Conservation (phyloP, 108 stramenopile genomes). For the Skeletonema marinoi region DNA sequence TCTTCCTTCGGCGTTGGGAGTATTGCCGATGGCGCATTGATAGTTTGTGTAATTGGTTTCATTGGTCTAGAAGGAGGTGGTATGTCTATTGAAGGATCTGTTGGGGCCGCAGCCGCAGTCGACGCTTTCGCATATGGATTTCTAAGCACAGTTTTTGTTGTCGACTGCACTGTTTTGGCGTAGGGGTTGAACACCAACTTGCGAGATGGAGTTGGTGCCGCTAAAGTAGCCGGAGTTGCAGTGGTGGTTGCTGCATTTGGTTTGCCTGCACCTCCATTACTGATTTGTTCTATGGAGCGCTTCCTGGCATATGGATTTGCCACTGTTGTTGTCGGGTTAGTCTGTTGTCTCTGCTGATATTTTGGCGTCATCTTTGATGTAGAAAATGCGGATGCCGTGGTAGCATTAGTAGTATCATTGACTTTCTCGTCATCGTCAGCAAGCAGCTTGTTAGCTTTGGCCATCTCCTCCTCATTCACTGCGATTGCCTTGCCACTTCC, state of each 20-base stretch:
- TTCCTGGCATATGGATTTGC: conserved; percentile 22
- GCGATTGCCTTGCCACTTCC: conserved; percentile 9
- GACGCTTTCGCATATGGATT: conserved; percentile 20
- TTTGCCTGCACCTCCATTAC: neutral
- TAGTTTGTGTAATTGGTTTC: neutral
- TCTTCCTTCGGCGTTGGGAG: neutral
- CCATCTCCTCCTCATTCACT: conserved; percentile 2
- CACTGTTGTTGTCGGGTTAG: neutral
- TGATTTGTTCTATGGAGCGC: conserved; percentile 24
- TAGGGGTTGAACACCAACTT: conserved; percentile 40
- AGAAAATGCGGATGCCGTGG: neutral
- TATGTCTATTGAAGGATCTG: neutral
- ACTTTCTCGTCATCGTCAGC: neutral
- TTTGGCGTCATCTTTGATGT: neutral
- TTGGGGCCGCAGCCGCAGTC: neutral
- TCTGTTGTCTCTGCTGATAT: neutral
- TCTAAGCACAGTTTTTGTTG: neutral
- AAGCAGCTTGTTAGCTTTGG: conserved; percentile 1
- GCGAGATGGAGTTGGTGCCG: neutral
- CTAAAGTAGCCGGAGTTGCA: neutral
- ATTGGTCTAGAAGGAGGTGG: neutral
- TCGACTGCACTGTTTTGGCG: conserved; percentile 9
- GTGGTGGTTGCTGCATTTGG: neutral
- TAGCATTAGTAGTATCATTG: neutral
- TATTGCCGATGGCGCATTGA: neutral